A percentile compares a stretch with the other conserved stretches of the same genome.
Evolutionary conservation across 2,329 filamentous ascomycete species (phyloP).

Genomic region (Fonsecaea nubica): DNA sequence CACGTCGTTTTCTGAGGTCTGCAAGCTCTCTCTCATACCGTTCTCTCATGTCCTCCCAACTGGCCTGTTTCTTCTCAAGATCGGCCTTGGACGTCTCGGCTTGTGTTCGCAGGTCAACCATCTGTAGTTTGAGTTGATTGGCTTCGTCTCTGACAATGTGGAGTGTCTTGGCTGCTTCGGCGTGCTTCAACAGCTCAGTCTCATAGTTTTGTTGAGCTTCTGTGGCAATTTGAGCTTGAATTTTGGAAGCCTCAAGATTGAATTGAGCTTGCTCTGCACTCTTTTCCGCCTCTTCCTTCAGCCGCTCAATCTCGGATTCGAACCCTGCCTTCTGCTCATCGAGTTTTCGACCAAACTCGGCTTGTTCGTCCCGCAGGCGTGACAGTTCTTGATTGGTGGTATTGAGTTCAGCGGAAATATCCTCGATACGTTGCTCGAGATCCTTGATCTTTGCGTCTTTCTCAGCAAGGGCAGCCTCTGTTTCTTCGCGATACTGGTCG

Average conservation of each 20-base stretch:
- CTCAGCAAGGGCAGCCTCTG: constrained; percentile 74
- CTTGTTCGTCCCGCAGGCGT: constrained; percentile 77
- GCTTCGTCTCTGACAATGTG: constrained; percentile 79
- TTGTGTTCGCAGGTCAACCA: constrained; percentile 76
- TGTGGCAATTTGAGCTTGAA: constrained; percentile 90
- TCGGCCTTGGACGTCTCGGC: constrained; percentile 84
- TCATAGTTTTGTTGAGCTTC: constrained; percentile 96
- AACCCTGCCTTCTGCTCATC: constrained; percentile 83
- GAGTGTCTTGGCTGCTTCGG: constrained; percentile 86
- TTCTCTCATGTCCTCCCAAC: constrained; percentile 82
- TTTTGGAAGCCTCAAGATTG: constrained; percentile 88
- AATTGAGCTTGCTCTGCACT: constrained; percentile 80
- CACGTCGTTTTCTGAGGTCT: constrained; percentile 78
- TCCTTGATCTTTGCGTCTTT: constrained; percentile 83
- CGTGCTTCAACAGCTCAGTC: constrained; percentile 90
- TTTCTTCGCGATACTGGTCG: constrained; percentile 86
- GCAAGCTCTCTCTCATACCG: constrained; percentile 82
- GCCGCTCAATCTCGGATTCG: constrained; percentile 76
- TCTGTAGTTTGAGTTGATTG: constrained; percentile 80
- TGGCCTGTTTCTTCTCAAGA: constrained; percentile 79
- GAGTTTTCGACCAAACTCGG: constrained; percentile 71
- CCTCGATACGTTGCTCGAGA: constrained; percentile 80
- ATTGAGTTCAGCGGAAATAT: constrained; percentile 80
- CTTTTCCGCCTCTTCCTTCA: constrained; percentile 84
- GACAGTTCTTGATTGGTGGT: constrained; percentile 83